Conservation (phyloP, 2,329 filamentous ascomycete genomes). For the Apiospora hydei region DNA sequence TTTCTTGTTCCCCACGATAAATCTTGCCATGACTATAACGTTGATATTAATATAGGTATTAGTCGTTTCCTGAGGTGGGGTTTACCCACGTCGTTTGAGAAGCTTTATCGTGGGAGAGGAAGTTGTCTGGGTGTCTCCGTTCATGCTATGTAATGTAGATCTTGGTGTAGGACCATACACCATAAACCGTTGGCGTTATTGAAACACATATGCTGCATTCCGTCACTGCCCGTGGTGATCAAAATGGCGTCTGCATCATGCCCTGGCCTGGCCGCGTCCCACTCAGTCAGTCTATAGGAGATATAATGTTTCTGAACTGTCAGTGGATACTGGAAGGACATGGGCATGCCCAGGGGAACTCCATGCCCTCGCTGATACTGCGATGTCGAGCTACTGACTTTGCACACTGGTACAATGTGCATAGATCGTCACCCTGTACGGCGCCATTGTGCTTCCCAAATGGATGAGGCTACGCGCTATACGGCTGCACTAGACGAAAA, state of each 20-base stretch:
- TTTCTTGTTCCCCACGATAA: not conserved
- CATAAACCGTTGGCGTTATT: not conserved
- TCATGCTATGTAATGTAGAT: conserved; percentile 10
- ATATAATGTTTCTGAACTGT: not conserved
- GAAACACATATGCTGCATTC: not conserved
- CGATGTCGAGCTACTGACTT: not conserved
- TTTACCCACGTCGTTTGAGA: conserved; percentile 4
- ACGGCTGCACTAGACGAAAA: conserved; percentile 5
- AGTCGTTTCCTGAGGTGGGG: conserved; percentile 2
- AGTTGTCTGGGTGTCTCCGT: not conserved
- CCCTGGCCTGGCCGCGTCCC: not conserved
- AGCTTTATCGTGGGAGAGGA: not conserved
- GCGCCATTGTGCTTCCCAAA: not conserved
- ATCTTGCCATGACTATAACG: not conserved
- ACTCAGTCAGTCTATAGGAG: not conserved
- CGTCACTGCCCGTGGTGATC: not conserved
- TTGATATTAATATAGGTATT: conserved; percentile 17
- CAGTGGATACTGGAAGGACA: not conserved
- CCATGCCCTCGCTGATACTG: not conserved
- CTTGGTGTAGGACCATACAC: not conserved
- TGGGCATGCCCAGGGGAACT: not conserved
- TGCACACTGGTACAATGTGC: not conserved
- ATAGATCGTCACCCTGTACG: not conserved
- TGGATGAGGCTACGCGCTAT: not conserved
- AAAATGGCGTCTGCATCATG: not conserved